Base-by-base conservation (phyloP, 2,329 filamentous ascomycete species). In the Fusarium sp. region DNA sequence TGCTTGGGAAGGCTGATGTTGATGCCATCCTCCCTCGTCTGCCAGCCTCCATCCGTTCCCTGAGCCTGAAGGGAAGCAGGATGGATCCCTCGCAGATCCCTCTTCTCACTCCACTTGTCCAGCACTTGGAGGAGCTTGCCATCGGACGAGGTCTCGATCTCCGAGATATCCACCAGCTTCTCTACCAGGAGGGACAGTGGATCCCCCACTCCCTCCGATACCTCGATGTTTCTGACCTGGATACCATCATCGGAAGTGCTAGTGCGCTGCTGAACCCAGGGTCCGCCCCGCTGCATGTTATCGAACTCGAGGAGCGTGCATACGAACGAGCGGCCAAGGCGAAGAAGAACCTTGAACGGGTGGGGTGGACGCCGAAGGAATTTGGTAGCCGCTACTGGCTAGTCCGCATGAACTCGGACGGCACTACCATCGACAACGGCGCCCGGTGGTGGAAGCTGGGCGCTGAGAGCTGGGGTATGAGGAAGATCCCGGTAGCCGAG, bases 401-500 rank as follows among this genome's bases (percentile, higher is more conserved):
- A 81, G 93, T 95, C 82, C 84, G 91, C 72, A 76, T 85, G 74
- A 83, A 86, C 67, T 78, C 79, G 14, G 79, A 83, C 38, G 82
- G 78, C 59, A 74, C 78, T 38, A 80, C 77, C 52, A 74, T 78
- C 56, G 84, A 85, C 71, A 80, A 82, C 64, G 81, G 84, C 65
- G 90, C 93, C 79, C 88, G 91, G 75, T 84, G 85, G 78, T 97
- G 94, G 94, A 97, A 97, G 86, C 93, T 95, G 92, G 94, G 94
- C 35, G 94, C 94, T 58, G 90, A 91, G 77, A 94, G 91, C 84
- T 96, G 94, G 94, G 94, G 94, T 40, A 95, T 95, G 91, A 89
- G 93, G 72, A 97, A 98, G 85, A 89, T 98, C 47, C 97, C 96
- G n/a, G 92, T 98, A 75, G 95, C 94, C 29, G 91, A 91, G 79